Evolutionary conservation across 2,329 filamentous ascomycete species (phyloP), one percentile per base, ranked within the genome.

Genomic region (Orbilia javanica): DNA sequence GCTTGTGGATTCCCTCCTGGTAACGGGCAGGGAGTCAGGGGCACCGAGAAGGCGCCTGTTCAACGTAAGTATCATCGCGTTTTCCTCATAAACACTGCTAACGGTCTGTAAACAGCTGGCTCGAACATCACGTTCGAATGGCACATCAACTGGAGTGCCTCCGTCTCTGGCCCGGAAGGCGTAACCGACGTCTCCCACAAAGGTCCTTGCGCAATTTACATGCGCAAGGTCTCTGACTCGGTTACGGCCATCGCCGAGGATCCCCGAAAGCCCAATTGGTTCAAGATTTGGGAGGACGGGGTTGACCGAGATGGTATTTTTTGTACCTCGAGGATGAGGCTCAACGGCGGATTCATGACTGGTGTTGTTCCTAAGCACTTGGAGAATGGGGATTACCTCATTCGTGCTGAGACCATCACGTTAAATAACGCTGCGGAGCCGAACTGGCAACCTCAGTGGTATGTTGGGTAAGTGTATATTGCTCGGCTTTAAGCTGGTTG

Each of bases 221-320:
- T 79, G 67, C 67, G 69, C 27, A 63, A 65, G 20, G 74, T 79
- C 44, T 3, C 20, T 7, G 31, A 77, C 10, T 57, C 65, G 22
- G 34, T 72, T 13, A 68, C 52, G 11, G 68, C 68, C 6, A 31
- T 55, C 31, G 63, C 67, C 3, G 42, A 72, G 10, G 68, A 79
- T 13, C 62, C 48, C 18, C 15, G 36, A 0, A 31, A 48, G 8
- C 62, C 67, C 29, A 69, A 69, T 29, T 79, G 74, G 74, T 79
- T 79, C 39, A 72, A 73, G 20, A 68, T 79, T 36, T 72, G 69
- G 67, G 67, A 73, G 31, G 67, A 79, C n/a, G 74, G 68, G 5
- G 57, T 73, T 34, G 68, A 79, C 25, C 6, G 22, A 0, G 39
- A 57, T 27, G 74, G 74, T n/a, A 27, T 72, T 0, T 79, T 79